Evolutionary conservation across 1,284 basidiomycete genomes (phyloP), one percentile per base, ranked within the genome.

Genomic region (Tylopilus sp.): DNA sequence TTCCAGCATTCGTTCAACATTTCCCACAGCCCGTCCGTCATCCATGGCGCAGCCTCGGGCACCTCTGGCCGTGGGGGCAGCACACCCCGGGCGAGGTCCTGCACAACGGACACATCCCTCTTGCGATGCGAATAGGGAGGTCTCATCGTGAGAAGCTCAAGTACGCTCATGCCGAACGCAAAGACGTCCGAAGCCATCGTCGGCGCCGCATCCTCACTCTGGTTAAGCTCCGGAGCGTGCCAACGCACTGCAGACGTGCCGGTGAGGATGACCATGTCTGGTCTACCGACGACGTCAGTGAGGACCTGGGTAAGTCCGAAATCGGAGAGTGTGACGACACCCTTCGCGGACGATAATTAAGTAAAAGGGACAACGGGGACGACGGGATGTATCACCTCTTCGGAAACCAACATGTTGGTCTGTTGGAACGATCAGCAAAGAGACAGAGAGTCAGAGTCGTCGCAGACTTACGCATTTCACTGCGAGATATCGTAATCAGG

Each of bases 271-370:
- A 65, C 58, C 19, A 75, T 74, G 30, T 71, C 69, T 19, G 67
- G 58, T 49, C 61, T 72, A 43, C 76, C 74, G 1, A 76, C 74
- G 21, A 79, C 70, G 36, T 81, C 77, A 51, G 75, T 74, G 30
- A 82, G 70, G 28, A 79, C 65, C 57, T 77, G 79, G n/a, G 81
- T 74, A 66, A 82, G 75, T 29, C 80, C 79, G 57, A 83, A 82
- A 55, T 83, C 81, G 49, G 75, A 78, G 25, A 83, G 75, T 33
- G 76, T 67, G 19, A 80, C 75, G 54, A 75, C 64, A 9, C 70
- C 71, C 80, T 82, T 39, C 6, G 31, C 7, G 5, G 7, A 23
- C 10, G 6, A 6, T 5, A n/a, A 4, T 28, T 44, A 30, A 46
- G 31, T 1, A 4, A n/a, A 19, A 11, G 25, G 18, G 9, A 13